A percentile compares a stretch with the other conserved stretches of the same genome.
phyloP scores from a whole-genome alignment of 305 asterid genomes.

The Lippia alba region DNA sequence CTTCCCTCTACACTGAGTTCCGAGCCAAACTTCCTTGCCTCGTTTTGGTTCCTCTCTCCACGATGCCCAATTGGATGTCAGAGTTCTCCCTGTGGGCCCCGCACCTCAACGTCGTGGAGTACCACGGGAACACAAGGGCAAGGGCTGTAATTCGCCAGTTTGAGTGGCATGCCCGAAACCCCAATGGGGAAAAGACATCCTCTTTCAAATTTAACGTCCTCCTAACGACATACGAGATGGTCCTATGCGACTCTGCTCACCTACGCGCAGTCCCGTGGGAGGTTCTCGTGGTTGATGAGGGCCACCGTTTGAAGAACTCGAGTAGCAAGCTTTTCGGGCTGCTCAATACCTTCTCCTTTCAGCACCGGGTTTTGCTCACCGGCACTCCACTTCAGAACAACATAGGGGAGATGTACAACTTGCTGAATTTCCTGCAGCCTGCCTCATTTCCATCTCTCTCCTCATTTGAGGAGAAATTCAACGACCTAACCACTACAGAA shows the following conservation, averaged over 20 bases:
- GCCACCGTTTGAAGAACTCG: conserved; percentile 94
- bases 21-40: conserved; percentile 84
- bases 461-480: conserved; percentile 89
- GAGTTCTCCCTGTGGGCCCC: conserved; percentile 98
- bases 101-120: conserved; percentile 88
- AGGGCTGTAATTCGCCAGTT: conserved; percentile 85
- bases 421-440: conserved; percentile 91
- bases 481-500: conserved; percentile 89
- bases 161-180: conserved; percentile 88
- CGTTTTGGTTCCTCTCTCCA: conserved; percentile 97
- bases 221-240: conserved; percentile 96
- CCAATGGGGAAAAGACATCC: conserved; percentile 56
- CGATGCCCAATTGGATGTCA: conserved; percentile 99
- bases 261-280: conserved; percentile 98
- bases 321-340: conserved; percentile 87
- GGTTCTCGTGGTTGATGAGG: conserved; percentile 99
- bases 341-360: conserved; percentile 91
- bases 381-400: conserved; percentile 99
- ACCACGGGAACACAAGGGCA: conserved; percentile 90
- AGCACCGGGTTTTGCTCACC: conserved; percentile 89
- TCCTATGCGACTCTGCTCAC: conserved; percentile 77
- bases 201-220: conserved; percentile 90
- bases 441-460: conserved; percentile 90
- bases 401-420: conserved; percentile 96
- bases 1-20: conserved; percentile 84